phyloP scores from a whole-genome alignment of 176 grass and related monocot genomes.

The Puya raimondii region DNA sequence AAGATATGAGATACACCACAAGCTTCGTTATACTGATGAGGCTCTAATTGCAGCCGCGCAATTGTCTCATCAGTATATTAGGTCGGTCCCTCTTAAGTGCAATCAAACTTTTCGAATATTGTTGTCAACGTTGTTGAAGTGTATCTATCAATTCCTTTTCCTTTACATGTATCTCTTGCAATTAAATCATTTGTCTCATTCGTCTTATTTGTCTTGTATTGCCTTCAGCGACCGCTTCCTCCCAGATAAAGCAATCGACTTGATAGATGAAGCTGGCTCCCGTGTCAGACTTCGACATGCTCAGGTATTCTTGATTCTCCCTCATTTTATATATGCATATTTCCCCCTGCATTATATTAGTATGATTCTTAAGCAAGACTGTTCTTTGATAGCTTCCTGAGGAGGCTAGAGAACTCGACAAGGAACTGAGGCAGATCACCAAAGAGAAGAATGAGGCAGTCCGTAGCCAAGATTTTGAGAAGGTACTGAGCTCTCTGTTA shows the following conservation, averaged over 20 bases:
- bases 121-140: background rate
- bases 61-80: constrained; percentile 90
- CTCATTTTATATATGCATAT: background rate
- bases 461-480: constrained; percentile 77
- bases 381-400: constrained; percentile 49
- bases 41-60: constrained; percentile 62
- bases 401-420: constrained; percentile 76
- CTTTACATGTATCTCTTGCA: background rate
- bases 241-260: constrained; percentile 88
- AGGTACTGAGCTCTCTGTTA: constrained; percentile 31
- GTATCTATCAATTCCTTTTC: background rate
- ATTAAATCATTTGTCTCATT: background rate
- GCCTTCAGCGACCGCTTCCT: constrained; percentile 68
- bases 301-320: constrained; percentile 28
- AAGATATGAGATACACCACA: constrained; percentile 92
- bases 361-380: background rate
- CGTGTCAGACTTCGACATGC: constrained; percentile 78
- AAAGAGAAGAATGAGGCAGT: constrained; percentile 91
- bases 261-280: constrained; percentile 91
- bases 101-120: background rate
- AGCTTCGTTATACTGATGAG: constrained; percentile 83
- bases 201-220: constrained; percentile 15
- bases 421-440: constrained; percentile 70
- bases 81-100: constrained; percentile 21
- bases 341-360: background rate